These are phyloP conservation scores for Neonectria magnoliae DNA, from an alignment of 2,329 filamentous ascomycete species.

Conservation along the genomic window DNA sequence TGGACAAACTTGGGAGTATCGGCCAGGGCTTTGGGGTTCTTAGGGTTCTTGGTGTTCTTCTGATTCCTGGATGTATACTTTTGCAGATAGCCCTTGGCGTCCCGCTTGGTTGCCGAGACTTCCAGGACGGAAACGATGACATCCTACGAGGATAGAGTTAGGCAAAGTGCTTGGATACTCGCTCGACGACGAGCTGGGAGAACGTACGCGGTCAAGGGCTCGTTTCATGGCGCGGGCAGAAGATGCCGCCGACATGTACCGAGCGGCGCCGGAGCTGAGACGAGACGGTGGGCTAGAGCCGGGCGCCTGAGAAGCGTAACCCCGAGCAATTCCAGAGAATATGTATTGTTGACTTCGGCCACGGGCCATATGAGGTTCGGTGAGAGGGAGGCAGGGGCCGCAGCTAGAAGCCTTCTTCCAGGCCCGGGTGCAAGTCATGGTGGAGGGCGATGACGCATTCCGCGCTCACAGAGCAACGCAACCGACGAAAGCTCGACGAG, in stretches of 20 bases:
- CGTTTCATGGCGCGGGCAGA: slow-evolving; percentile 45
- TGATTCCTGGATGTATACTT: slow-evolving; percentile 69
- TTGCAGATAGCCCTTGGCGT: slow-evolving; percentile 90
- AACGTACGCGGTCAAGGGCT: slow-evolving; percentile 46
- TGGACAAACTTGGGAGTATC: slow-evolving; percentile 49
- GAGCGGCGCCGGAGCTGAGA: slow-evolving; percentile 32
- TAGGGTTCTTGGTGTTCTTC: slow-evolving; percentile 37
- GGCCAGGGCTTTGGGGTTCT: slow-evolving; percentile 39
- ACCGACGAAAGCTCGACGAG: slow-evolving; percentile 22
- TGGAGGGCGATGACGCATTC: slow-evolving; percentile 30
- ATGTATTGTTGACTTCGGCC: slow-evolving; percentile 10
- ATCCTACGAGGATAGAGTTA: slow-evolving; percentile 63
- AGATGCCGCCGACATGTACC: slow-evolving; percentile 45
- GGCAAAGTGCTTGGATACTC: neutral
- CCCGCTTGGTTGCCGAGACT: slow-evolving; percentile 89
- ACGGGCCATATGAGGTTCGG: slow-evolving; percentile 11
- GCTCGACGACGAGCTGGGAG: neutral
- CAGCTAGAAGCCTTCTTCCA: slow-evolving; percentile 52
- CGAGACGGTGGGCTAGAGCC: slow-evolving; percentile 14
- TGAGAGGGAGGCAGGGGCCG: slow-evolving; percentile 33
- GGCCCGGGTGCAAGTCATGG: slow-evolving; percentile 54
- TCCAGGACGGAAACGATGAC: slow-evolving; percentile 88
- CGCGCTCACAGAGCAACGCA: slow-evolving; percentile 13
- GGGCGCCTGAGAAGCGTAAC: slow-evolving; percentile 27
- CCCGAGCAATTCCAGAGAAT: slow-evolving; percentile 13